Conservation (phyloP, 495 filamentous ascomycete species). For the Penicillium steckii region DNA sequence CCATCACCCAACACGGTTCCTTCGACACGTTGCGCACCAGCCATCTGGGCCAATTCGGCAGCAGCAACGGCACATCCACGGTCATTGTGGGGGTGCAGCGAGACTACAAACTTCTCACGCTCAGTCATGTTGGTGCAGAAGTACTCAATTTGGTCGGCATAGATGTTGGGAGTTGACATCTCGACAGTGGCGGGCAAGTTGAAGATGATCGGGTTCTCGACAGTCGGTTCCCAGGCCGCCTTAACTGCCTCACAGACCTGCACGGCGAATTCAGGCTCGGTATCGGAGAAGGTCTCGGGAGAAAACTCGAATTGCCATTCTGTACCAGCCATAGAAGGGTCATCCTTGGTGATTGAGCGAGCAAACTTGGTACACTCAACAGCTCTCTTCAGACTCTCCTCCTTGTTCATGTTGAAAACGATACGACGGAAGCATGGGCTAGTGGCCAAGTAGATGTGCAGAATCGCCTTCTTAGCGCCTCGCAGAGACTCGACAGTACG, state of each 20-base stretch:
- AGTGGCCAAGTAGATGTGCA: slow-evolving; percentile 96
- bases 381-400: slow-evolving; percentile 78
- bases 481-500: slow-evolving; percentile 87
- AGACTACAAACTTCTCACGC: slow-evolving; percentile 77
- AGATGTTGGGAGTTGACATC: slow-evolving; percentile 93
- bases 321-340: slow-evolving; percentile 67
- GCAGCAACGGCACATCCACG: slow-evolving; percentile 86
- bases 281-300: slow-evolving; percentile 95
- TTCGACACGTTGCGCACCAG: slow-evolving; percentile 92
- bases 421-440: slow-evolving; percentile 89
- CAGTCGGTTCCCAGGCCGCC: slow-evolving; percentile 85
- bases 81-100: slow-evolving; percentile 92
- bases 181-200: slow-evolving; percentile 97
- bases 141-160: slow-evolving; percentile 95
- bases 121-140: slow-evolving; percentile 83
- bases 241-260: slow-evolving; percentile 93
- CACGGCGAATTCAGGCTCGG: slow-evolving; percentile 78
- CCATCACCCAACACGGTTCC: slow-evolving; percentile 96
- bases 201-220: slow-evolving; percentile 88
- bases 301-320: slow-evolving; percentile 97
- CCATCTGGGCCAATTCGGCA: slow-evolving; percentile 93
- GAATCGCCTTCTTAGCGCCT: slow-evolving; percentile 90
- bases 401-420: slow-evolving; percentile 82
- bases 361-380: slow-evolving; percentile 85
- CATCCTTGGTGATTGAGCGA: slow-evolving; percentile 91